Conservation (phyloP, 108 stramenopile genomes). For the Hondaea fermentalgiana region DNA sequence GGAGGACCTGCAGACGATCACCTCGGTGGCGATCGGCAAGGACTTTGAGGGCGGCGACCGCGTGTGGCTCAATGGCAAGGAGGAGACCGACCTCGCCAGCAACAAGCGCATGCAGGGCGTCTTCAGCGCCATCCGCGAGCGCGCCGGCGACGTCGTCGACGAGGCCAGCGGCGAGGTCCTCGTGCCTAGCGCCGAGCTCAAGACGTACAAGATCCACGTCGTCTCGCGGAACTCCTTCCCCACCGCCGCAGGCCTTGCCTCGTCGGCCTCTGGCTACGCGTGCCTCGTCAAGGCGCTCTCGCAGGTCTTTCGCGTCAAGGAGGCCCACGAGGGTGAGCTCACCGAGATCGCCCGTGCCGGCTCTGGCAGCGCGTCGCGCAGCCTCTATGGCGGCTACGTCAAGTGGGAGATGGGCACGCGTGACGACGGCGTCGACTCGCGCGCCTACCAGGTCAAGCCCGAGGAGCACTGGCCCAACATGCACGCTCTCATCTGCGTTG, state of each 20-base stretch:
- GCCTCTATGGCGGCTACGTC: conserved; percentile 92
- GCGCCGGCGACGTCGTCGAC: conserved; percentile 44
- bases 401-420: conserved; percentile 73
- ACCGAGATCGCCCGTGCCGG: conserved; percentile 88
- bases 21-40: conserved; percentile 68
- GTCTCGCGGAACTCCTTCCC: conserved; percentile 88
- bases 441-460: conserved; percentile 77
- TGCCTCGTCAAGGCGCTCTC: conserved; percentile 77
- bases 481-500: conserved; percentile 81
- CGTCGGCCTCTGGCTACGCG: conserved; percentile 69
- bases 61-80: conserved; percentile 86
- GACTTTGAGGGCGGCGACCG: conserved; percentile 61
- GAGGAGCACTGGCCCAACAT: conserved; percentile 91
- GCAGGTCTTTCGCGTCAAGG: conserved; percentile 63
- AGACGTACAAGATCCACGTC: conserved; percentile 62
- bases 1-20: conserved; percentile 78
- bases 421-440: conserved; percentile 70
- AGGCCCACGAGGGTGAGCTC: conserved; percentile 33
- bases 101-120: conserved; percentile 42
- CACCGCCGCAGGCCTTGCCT: conserved; percentile 85
- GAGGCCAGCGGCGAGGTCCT: conserved; percentile 38
- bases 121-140: conserved; percentile 33
- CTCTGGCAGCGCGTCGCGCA: conserved; percentile 81
- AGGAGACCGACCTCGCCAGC: conserved; percentile 29
- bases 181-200: conserved; percentile 63